Base-by-base conservation (phyloP, 148 eudicot species). In the Polygonum maritimum region DNA sequence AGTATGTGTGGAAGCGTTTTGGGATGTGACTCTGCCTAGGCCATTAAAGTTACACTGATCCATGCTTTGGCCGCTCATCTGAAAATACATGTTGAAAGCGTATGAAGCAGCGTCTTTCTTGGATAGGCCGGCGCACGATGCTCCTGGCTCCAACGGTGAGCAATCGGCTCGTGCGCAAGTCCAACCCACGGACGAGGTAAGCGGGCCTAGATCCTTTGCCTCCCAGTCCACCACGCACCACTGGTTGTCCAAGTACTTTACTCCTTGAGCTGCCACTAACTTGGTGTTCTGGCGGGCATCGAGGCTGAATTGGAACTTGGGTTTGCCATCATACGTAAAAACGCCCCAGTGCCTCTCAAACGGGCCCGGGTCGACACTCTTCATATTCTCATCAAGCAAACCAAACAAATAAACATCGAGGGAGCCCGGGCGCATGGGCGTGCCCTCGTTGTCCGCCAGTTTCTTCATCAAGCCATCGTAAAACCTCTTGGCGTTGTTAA, bases 331-430 rank as follows among this genome's bases (percentile, higher is more conserved):
- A 38, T 88, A 88, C 9, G 82, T 73, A 26, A 88, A 88, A 38
- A 88, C 81, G 1, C 91, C 91, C 91, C 91, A 88, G 67, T 88
- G 91, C 13, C 91, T 79, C 76, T 88, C 91, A 13, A 88, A 88
- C 33, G 76, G 60, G 0, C 91, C 91, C 0, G 91, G 91, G 3
- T 79, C 91, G 18, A 88, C 73, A 74, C 91, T 88, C 81, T 88
- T 86, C 80, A 71, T 77, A 72, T 88, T 83, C 79, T 88, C 91
- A 18, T 88, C 91, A 4, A 84, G 74, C 11, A 88, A 76, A 16
- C 91, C 82, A 69, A 88, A 88, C 3, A 88, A 81, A 76, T 88
- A 86, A 4, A 79, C 83, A 58, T 88, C 86, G 26, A 88, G 65
- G 5, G 70, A 22, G 0, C 89, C 89, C 0, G 87, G 78, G 2